Percentiles rank a stretch among this genome's conserved stretches.
Evolutionary conservation across 2,329 filamentous ascomycete species (phyloP).

Genomic region (Fusarium guadeloupense): DNA sequence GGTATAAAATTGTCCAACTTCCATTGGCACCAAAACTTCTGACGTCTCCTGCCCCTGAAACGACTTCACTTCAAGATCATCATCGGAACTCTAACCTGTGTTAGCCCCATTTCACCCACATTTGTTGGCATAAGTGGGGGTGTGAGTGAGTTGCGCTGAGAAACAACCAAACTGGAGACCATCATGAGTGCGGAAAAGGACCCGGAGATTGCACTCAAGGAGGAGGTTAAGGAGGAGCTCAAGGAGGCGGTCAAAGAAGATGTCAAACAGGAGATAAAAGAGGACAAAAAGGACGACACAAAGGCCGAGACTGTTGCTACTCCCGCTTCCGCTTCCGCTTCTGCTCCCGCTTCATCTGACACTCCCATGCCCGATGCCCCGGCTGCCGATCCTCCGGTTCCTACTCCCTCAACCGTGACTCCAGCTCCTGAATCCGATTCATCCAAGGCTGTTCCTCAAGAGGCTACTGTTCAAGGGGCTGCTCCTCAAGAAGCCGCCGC

Average conservation of each 20-base stretch:
- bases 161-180: conserved; percentile 4
- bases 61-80: not conserved
- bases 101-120: conserved; percentile 3
- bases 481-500: conserved; percentile 7
- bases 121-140: conserved; percentile 24
- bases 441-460: not conserved
- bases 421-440: conserved; percentile 6
- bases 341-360: conserved; percentile 16
- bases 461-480: not conserved
- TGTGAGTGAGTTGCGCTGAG: conserved; percentile 17
- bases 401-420: conserved; percentile 5
- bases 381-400: conserved; percentile 10
- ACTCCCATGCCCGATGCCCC: conserved; percentile 12
- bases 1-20: conserved; percentile 19
- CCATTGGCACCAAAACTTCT: conserved; percentile 1
- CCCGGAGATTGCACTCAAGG: conserved; percentile 36
- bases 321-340: conserved; percentile 9
- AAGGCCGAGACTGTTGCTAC: conserved; percentile 3
- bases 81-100: not conserved
- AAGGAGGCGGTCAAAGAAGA: conserved; percentile 22
- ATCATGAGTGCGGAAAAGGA: conserved; percentile 39
- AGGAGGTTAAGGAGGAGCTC: conserved; percentile 34
- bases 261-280: conserved; percentile 25
- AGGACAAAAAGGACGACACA: conserved; percentile 31
- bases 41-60: not conserved